Evolutionary conservation across 2,329 filamentous ascomycete species (phyloP), one percentile per base, ranked within the genome.

Genomic region (Cercospora beticola): DNA sequence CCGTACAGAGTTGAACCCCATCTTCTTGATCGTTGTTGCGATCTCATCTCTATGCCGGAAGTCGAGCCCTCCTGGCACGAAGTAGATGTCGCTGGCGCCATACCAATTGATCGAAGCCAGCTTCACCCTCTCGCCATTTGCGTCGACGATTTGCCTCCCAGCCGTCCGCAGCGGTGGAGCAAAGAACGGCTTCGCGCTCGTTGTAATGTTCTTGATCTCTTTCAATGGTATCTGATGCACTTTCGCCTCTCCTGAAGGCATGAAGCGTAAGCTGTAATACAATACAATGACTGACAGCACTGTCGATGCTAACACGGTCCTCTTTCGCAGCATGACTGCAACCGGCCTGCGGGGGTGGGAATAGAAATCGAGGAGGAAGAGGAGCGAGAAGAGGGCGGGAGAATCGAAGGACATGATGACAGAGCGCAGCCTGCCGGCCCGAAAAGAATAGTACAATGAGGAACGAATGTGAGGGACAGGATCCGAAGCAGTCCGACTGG

Each of bases 1-100:
- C 2, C 89, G 84, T 58, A 91, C 89, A 75, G 88, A 90, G 80
- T 91, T 91, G 83, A 91, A 91, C 14, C 89, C 89, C 65, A 91
- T 81, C 9, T 77, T 76, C 64, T 85, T 84, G 76, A 91, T 89
- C 16, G 86, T 86, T 69, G 79, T 75, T 1, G 88, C 87, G 71
- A 91, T 90, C 21, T 83, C 82, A 66, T 81, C 81, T 43, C 89
- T 87, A 78, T 91, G 88, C 74, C 85, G 84, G 23, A 88, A 80
- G 71, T 91, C 88, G 46, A 91, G 82, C 0, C 89, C 89, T 40
- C 88, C 87, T 0, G 87, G 84, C 10, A 91, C 84, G 73, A 89
- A 90, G 65, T 87, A 82, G 79, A 89, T 85, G 74, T 91, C 89
- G 75, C 87, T 90, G 3, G 86, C 89, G 36, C 89, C 89, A 76